Base-by-base conservation (phyloP, 1,139 yeast species). In the Saccharomyces pastorianus region DNA sequence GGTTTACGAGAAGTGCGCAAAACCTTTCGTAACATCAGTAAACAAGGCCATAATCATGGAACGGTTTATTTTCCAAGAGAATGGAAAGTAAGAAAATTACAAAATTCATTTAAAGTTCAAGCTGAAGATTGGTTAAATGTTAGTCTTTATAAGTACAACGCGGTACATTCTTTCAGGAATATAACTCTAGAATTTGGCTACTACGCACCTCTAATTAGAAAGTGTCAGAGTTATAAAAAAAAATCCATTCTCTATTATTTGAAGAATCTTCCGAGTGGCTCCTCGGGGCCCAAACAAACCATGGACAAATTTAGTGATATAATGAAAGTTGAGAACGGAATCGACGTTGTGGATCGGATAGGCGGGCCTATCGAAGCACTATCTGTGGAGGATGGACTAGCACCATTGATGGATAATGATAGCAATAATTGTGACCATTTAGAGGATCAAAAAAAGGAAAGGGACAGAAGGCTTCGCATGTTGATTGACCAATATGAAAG, bases 141-240 rank as follows among this genome's bases (percentile, higher is more conserved):
- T 4, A 59, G 61, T n/a, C 52, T 66, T 11, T 63, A 62, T 51
- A 67, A 66, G 52, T 67, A 67, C 50, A 51, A 53, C 14, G 49
- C 53, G 20, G 46, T 58, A 9, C 57, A 60, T 26, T 46, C 53
- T 5, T 74, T 76, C 47, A 65, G 71, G 6, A 76, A 78, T 58
- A 70, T 79, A 17, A 77, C 78, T 52, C 56, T 79, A 51, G 61
- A 74, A 6, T 80, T 76, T 58, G 84, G 85, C 4, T 80, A 64
- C 58, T 79, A 69, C 59, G 74, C 79, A 46, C 85, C 87, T 0
- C 42, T 71, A 11, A 80, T 83, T 27, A 61, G 70, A 50, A 68
- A 58, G 49, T 53, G 53, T 46, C 60, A 66, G 50, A 62, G 59
- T 49, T 71, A 66, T 62, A 65, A 68, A 57, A 70, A 67, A 58